phyloP scores from a whole-genome alignment of 768 basidiomycete species.

The Russula lepida region DNA sequence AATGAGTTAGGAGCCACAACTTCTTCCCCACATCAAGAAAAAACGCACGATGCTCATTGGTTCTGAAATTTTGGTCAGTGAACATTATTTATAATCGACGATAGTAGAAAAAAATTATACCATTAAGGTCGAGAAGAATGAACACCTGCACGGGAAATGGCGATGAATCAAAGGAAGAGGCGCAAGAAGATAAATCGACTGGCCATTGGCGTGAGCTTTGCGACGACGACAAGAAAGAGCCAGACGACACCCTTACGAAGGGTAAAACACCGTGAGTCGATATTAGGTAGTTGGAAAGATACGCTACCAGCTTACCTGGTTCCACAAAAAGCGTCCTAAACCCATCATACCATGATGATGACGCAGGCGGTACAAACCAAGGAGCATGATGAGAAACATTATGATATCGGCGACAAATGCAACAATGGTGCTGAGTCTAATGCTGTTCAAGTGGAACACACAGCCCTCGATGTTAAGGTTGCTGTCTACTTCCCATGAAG shows the following conservation, averaged over 20 bases:
- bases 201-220: not conserved
- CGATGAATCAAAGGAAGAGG: not conserved
- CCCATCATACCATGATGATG: not conserved
- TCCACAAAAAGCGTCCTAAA: not conserved
- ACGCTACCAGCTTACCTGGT: not conserved
- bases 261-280: not conserved
- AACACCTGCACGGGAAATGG: not conserved
- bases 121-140: not conserved
- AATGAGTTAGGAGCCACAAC: no score
- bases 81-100: not conserved
- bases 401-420: not conserved
- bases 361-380: not conserved
- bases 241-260: not conserved
- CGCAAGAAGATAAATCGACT: not conserved
- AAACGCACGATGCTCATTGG: not conserved
- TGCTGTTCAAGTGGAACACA: not conserved
- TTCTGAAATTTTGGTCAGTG: not conserved
- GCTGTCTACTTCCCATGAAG: not conserved
- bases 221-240: not conserved
- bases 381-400: not conserved
- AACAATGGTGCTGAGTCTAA: not conserved
- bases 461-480: rapidly evolving
- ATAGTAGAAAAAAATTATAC: not conserved
- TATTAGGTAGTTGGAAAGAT: no score
- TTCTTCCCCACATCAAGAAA: not conserved